phyloP scores from a whole-genome alignment of 148 eudicot genomes.

The Amaranthus palmeri region DNA sequence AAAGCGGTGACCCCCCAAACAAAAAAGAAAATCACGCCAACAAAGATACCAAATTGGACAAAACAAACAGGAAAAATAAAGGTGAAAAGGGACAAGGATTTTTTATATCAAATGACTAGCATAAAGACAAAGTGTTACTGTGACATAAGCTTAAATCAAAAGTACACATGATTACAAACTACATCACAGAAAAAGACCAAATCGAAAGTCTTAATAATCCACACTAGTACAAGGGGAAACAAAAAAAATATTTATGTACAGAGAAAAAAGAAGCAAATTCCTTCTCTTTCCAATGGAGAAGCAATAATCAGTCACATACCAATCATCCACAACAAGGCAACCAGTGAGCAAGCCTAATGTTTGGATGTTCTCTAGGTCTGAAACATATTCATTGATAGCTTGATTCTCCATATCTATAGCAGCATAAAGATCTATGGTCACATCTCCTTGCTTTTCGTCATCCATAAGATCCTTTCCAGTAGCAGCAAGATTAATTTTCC shows the following conservation, averaged over 20 bases:
- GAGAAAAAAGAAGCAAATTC: neutral
- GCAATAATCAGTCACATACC: constrained; percentile 40
- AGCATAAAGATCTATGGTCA: constrained; percentile 81
- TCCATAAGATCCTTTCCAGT: constrained; percentile 99
- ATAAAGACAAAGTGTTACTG: neutral
- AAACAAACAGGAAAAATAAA: neutral
- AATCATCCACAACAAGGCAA: constrained; percentile 88
- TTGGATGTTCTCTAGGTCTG: constrained; percentile 81
- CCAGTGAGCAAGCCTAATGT: constrained; percentile 84
- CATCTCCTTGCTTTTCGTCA: constrained; percentile 97
- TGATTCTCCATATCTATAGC: constrained; percentile 81
- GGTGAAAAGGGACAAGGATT: neutral
- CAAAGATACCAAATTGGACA: neutral
- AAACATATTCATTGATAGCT: constrained; percentile 62
- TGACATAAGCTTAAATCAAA: neutral
- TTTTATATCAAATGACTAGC: neutral
- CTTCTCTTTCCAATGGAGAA: neutral
- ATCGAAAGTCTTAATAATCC: neutral
- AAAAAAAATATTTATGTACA: neutral
- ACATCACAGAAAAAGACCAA: neutral
- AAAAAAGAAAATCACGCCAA: neutral
- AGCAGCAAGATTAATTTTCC: constrained; percentile 97
- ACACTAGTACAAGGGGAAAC: neutral
- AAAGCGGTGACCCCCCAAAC: neutral
- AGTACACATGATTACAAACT: neutral